Conservation (phyloP, 441 rosid genomes). For the Macaranga tanarius region DNA sequence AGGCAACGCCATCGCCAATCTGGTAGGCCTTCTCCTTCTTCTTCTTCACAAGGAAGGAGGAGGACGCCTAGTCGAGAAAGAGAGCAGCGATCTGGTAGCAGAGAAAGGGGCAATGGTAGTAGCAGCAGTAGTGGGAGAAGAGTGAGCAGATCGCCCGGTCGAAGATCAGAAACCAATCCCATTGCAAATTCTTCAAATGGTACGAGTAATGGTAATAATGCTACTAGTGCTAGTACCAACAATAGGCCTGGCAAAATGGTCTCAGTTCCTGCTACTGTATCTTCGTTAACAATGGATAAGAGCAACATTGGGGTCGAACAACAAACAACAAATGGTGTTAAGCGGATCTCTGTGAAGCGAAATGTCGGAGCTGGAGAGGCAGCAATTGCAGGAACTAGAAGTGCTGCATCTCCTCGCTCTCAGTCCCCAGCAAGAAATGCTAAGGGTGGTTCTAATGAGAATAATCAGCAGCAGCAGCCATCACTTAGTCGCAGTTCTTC, state of each 20-base stretch:
- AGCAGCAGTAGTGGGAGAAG: conserved; percentile 44
- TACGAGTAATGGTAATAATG: conserved; percentile 14
- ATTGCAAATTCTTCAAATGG: conserved; percentile 9
- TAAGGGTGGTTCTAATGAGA: conserved; percentile 27
- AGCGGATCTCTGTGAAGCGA: conserved; percentile 63
- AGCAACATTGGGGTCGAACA: conserved; percentile 29
- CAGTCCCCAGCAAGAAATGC: conserved; percentile 60
- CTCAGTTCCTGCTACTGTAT: conserved; percentile 72
- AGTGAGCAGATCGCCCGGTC: conserved; percentile 77
- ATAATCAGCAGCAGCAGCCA: conserved; percentile 46
- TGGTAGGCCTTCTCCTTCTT: conserved; percentile 32
- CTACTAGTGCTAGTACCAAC: neutral
- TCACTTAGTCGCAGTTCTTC: conserved; percentile 60
- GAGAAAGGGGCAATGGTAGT: conserved; percentile 48
- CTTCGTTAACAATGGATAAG: conserved; percentile 46
- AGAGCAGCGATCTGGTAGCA: conserved; percentile 67
- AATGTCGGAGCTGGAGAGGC: conserved; percentile 43
- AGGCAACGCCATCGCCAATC: conserved; percentile 49
- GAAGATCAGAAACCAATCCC: conserved; percentile 51
- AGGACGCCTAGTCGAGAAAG: conserved; percentile 90
- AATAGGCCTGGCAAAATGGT: conserved; percentile 55
- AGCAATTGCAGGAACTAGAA: conserved; percentile 25
- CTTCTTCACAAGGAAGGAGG: conserved; percentile 62
- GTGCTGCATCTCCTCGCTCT: conserved; percentile 65
- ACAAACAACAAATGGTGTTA: conserved; percentile 30